Conservation (phyloP, 2,329 filamentous ascomycete genomes). For the Aspergillus pseudoterreus region DNA sequence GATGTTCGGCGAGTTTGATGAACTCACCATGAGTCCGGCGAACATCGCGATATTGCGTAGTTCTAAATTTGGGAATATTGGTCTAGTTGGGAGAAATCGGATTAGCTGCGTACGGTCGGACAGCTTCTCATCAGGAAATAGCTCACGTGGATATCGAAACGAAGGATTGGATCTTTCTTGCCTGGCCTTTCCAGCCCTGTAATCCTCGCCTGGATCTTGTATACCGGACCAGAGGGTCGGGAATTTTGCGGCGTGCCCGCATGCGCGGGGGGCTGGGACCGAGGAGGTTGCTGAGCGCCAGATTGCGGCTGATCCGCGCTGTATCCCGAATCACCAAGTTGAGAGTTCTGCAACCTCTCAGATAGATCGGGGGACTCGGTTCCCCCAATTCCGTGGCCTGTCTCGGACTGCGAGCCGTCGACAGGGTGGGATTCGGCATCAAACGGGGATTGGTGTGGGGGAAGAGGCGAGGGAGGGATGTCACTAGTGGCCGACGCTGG, state of each 20-base stretch:
- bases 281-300: slow-evolving; percentile 42
- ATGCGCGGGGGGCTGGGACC: slow-evolving; percentile 37
- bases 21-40: slow-evolving; percentile 95
- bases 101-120: neutral
- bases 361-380: slow-evolving; percentile 44
- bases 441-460: slow-evolving; percentile 34
- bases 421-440: slow-evolving; percentile 17
- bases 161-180: slow-evolving; percentile 90
- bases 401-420: slow-evolving; percentile 14
- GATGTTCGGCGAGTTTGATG: slow-evolving; percentile 88
- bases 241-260: slow-evolving; percentile 34
- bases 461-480: slow-evolving; percentile 40
- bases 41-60: slow-evolving; percentile 96
- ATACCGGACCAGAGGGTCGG: slow-evolving; percentile 59
- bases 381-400: slow-evolving; percentile 14
- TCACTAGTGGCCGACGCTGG: slow-evolving; percentile 32
- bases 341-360: slow-evolving; percentile 38
- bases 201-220: slow-evolving; percentile 90
- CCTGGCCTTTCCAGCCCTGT: slow-evolving; percentile 88
- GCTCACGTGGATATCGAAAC: slow-evolving; percentile 93
- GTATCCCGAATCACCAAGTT: slow-evolving; percentile 34
- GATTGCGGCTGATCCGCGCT: slow-evolving; percentile 33
- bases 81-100: slow-evolving; percentile 57
- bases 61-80: slow-evolving; percentile 96
- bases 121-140: neutral